Conservation (phyloP, 1,284 basidiomycete species). For the Leccinum huronense region DNA sequence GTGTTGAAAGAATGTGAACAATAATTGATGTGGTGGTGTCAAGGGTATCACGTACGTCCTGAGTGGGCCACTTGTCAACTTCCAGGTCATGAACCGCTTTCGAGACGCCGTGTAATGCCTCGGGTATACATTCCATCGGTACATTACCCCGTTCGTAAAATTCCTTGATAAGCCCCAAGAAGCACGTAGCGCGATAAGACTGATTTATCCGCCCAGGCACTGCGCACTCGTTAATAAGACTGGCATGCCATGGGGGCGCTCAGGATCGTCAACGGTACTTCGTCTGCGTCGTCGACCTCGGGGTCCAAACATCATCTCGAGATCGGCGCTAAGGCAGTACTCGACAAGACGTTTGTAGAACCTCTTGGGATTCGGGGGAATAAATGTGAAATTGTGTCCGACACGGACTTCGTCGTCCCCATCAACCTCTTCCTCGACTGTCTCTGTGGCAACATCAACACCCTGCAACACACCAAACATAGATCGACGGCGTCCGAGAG, state of each 20-base stretch:
- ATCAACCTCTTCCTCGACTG: conserved; percentile 46
- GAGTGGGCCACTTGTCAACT: conserved; percentile 74
- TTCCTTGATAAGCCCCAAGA: conserved; percentile 83
- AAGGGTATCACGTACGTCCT: conserved; percentile 63
- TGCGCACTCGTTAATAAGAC: conserved; percentile 86
- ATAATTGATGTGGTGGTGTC: neutral
- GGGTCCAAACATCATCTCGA: conserved; percentile 87
- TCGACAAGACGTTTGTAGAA: conserved; percentile 86
- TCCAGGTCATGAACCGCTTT: conserved; percentile 70
- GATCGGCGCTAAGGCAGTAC: conserved; percentile 80
- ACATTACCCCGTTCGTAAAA: conserved; percentile 91
- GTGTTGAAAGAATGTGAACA: conserved; percentile 18
- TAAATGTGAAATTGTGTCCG: conserved; percentile 80
- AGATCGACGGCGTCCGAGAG: conserved; percentile 66
- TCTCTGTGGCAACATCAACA: conserved; percentile 40
- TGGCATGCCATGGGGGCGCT: conserved; percentile 76
- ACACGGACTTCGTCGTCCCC: conserved; percentile 68
- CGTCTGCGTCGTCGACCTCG: conserved; percentile 90
- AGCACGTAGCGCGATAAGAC: conserved; percentile 76
- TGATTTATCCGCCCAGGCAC: conserved; percentile 86
- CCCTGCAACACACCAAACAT: conserved; percentile 37
- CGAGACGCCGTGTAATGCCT: conserved; percentile 75
- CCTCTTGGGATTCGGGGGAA: conserved; percentile 85
- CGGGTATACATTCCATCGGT: conserved; percentile 91
- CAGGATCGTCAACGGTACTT: conserved; percentile 94